These are phyloP conservation scores for Scleroderma citrinum DNA, from an alignment of 768 basidiomycete genomes.

Conservation along the genomic window DNA sequence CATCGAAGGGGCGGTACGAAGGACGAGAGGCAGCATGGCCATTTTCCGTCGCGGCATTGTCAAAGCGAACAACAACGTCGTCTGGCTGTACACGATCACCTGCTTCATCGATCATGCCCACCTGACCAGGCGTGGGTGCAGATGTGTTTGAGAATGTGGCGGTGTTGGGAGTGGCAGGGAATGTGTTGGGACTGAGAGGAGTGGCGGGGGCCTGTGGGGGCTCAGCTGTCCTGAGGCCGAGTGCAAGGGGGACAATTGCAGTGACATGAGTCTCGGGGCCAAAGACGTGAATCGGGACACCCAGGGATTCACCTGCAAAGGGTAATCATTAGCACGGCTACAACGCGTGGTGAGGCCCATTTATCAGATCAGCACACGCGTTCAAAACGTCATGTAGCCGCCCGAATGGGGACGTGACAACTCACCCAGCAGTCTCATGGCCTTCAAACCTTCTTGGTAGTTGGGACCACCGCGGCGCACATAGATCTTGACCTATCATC, in stretches of 20 bases:
- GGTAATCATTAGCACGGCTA: background rate
- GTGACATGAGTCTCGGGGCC: constrained; percentile 99
- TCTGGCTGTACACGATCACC: constrained; percentile 79
- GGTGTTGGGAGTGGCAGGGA: constrained; percentile 15
- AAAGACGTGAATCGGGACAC: constrained; percentile 94
- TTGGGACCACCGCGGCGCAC: constrained; percentile 98
- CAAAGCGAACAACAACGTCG: constrained; percentile 91
- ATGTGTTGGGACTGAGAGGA: constrained; percentile 37
- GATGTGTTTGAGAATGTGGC: constrained; percentile 20
- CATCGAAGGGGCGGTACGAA: constrained; percentile 88
- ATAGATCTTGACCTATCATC: constrained; percentile 80
- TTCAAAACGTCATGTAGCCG: background rate
- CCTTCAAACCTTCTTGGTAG: constrained; percentile 98
- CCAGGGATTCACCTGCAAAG: constrained; percentile 73
- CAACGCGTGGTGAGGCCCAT: background rate
- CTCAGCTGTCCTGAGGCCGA: constrained; percentile 52
- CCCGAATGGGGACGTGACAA: background rate
- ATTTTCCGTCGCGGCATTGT: constrained; percentile 29
- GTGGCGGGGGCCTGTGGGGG: constrained; percentile 39
- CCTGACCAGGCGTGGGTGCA: constrained; percentile 37
- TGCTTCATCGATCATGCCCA: constrained; percentile 71
- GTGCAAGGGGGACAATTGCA: constrained; percentile 96
- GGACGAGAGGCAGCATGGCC: constrained; percentile 50
- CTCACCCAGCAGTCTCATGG: constrained; percentile 85
- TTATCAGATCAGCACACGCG: background rate